Conservation (phyloP, 257 asterid genomes). For the Scutellaria barbata region DNA sequence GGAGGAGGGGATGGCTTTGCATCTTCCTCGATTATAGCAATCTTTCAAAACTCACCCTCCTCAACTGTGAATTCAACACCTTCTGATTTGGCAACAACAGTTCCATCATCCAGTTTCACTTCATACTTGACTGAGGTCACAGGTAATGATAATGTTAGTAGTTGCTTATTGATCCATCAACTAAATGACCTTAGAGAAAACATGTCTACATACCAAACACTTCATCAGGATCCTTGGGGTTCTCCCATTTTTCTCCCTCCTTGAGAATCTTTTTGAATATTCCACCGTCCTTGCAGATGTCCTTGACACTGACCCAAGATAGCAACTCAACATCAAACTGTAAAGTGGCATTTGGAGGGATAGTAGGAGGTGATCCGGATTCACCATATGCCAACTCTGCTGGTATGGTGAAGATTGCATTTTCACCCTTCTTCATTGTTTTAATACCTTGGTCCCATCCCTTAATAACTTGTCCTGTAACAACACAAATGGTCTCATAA, state of each 20-base stretch:
- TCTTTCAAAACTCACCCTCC: conserved; percentile 41
- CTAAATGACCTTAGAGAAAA: not conserved
- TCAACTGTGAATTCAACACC: conserved; percentile 54
- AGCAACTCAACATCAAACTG: conserved; percentile 76
- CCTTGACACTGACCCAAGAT: conserved; percentile 76
- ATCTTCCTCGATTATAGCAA: not conserved
- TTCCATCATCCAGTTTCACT: conserved; percentile 63
- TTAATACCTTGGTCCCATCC: conserved; percentile 82
- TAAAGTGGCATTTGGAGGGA: conserved; percentile 75
- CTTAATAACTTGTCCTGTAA: conserved; percentile 73
- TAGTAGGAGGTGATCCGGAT: conserved; percentile 80
- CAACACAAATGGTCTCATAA: not conserved
- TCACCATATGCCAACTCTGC: conserved; percentile 73
- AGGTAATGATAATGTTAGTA: conserved; percentile 24
- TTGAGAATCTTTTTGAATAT: conserved; percentile 63
- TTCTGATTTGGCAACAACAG: conserved; percentile 51
- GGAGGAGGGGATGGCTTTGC: not conserved
- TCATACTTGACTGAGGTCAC: conserved; percentile 55
- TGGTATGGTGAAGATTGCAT: conserved; percentile 72
- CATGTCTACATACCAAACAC: conserved; percentile 50
- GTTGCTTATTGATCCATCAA: not conserved
- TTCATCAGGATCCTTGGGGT: conserved; percentile 75
- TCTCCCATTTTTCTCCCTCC: conserved; percentile 79
- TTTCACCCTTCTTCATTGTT: conserved; percentile 82
- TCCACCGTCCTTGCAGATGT: conserved; percentile 83